Base-by-base conservation (phyloP, 176 grass and related monocot species). In the Oryza nivara region DNA sequence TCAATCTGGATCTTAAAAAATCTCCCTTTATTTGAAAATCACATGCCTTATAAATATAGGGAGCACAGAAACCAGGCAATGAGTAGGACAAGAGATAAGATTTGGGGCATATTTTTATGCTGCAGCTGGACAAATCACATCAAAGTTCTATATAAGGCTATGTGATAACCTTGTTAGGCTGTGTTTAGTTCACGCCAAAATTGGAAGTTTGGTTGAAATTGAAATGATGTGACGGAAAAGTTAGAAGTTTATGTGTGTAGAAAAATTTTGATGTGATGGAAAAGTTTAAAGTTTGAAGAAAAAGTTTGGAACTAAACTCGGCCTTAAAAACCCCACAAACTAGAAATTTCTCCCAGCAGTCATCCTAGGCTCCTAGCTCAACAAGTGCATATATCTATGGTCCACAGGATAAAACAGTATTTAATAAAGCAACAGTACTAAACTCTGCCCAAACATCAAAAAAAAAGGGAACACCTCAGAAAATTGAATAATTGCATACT, bases 1-100 rank as follows among this genome's bases (percentile, higher is more conserved):
- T 70, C 6, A 47, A 40, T 48, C 83, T 30, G 35, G 20, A 68
- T 68, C n/a, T 47, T n/a, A 72, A 4, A 78, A 20, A 41, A 20
- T 51, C 15, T 32, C 65, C 12, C 13, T 75, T 69, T 68, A 16
- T 46, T 46, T 45, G 30, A 73, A 82, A 73, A n/a, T 13, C 22
- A 23, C 32, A 72, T 3, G 17, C 40, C 82, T 34, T 54, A 72
- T 67, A 83, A 74, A 83, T 52, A 63, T 25, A 41, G 15, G 48
- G 64, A 74, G 16, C n/a, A 75, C 23, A 64, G 63, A 38, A 80
- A 75, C 69, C 80, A 90, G 78, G 70, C 75, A 83, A 83, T 16
- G 38, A 69, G 75, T 67, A 83, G 4, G 64, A 75, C 84, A 90
- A 73, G 4, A 54, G 32, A 74, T 74, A 86, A 74, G 74, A 79